Conservation (phyloP, 1,139 yeast genomes). For the Nadsonia starkeyi-henricii region DNA sequence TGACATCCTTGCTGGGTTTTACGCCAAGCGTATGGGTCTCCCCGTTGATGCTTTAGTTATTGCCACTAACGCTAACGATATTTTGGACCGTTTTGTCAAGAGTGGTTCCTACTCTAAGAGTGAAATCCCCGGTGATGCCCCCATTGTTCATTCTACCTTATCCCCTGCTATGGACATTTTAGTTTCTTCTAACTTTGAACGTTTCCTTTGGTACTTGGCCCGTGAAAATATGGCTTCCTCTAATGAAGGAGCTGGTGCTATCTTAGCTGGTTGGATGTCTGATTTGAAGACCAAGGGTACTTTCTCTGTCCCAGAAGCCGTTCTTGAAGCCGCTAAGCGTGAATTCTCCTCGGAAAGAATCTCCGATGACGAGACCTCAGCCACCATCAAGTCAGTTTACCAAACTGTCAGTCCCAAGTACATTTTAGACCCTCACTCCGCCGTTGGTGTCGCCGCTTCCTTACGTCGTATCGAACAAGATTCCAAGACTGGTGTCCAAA, state of each 20-base stretch:
- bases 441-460: slow-evolving; percentile 81
- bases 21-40: slow-evolving; percentile 88
- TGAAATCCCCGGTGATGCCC: slow-evolving; percentile 28
- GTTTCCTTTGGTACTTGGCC: slow-evolving; percentile 87
- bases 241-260: slow-evolving; percentile 62
- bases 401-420: slow-evolving; percentile 48
- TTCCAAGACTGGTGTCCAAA: slow-evolving; percentile 22
- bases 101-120: slow-evolving; percentile 62
- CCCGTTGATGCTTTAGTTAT: slow-evolving; percentile 77
- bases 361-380: slow-evolving; percentile 58
- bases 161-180: slow-evolving; percentile 98
- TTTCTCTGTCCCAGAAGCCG: slow-evolving; percentile 53
- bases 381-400: slow-evolving; percentile 62
- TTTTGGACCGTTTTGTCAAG: slow-evolving; percentile 80
- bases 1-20: slow-evolving; percentile 92
- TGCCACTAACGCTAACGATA: slow-evolving; percentile 93
- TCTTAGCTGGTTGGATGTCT: slow-evolving; percentile 62
- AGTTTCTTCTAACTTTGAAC: slow-evolving; percentile 89
- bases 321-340: slow-evolving; percentile 48
- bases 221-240: slow-evolving; percentile 47
- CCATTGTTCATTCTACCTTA: slow-evolving; percentile 71
- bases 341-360: slow-evolving; percentile 75
- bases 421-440: slow-evolving; percentile 90
- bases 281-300: slow-evolving; percentile 64
- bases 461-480: slow-evolving; percentile 45